Evolutionary conservation across 1,284 basidiomycete genomes (phyloP), one percentile per base, ranked within the genome.

Genomic region (Trichosporon coremiiforme): DNA sequence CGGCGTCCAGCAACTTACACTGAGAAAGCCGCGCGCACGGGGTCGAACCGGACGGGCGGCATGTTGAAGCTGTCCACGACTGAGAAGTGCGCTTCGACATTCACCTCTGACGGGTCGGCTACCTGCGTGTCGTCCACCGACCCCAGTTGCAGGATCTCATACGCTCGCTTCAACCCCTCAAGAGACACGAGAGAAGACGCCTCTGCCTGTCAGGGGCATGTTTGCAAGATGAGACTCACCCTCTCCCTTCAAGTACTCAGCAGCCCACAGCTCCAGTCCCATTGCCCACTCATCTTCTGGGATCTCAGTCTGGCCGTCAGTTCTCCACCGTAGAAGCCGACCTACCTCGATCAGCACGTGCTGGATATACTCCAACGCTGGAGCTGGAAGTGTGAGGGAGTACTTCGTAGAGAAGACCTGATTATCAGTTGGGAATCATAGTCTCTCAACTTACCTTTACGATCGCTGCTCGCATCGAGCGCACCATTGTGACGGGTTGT

Each of bases 41-140:
- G 85, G 41, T 94, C 94, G 88, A 94, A 99, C 75, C 90, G 88
- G 88, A 94, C 92, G 9, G 90, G 85, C 0, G 96, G 96, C 93
- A 98, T 97, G 45, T 95, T 91, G 76, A 95, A 98, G 10, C 95
- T 90, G 80, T 97, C 90, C 41, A 98, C 86, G 70, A 98, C 86
- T 74, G 89, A 89, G 64, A 99, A 85, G 80, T 96, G 93, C 29
- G 88, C 89, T 63, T 95, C 91, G 7, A 93, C 90, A 74, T 97
- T 94, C 29, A 95, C 86, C 29, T 89, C 84, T 33, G 92, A 90
- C 6, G 83, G 81, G 62, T 82, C 80, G 9, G 79, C 87, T 25
- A 80, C 83, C 55, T 87, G 86, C n/a, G 85, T 81, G 64, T 85
- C 84, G 71, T 89, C 87, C 4, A 75, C 77, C 0, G 75, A 73